Evolutionary conservation across 306 rosid genomes (phyloP).

Genomic region (Geum urbanum): DNA sequence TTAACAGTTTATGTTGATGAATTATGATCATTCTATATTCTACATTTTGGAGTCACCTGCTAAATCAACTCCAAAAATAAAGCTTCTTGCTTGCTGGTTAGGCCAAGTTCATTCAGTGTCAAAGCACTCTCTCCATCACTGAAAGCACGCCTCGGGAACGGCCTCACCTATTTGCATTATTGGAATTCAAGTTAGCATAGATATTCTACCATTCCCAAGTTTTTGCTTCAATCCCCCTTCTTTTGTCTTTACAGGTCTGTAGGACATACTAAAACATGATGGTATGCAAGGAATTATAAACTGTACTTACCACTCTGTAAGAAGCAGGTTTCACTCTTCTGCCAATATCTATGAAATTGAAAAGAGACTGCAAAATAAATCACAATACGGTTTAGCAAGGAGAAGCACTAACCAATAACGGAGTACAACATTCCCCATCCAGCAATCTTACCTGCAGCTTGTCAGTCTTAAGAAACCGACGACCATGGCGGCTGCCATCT

Average conservation of each 20-base stretch:
- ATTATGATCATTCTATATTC: slow-evolving; percentile 34
- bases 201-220: background rate
- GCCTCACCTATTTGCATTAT: slow-evolving; percentile 72
- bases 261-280: slow-evolving; percentile 15
- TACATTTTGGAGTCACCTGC: slow-evolving; percentile 30
- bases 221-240: background rate
- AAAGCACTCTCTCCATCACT: slow-evolving; percentile 59
- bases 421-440: background rate
- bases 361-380: slow-evolving; percentile 58
- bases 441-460: slow-evolving; percentile 62
- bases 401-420: slow-evolving; percentile 6
- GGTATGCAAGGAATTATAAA: background rate
- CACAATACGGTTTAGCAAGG: slow-evolving; percentile 26
- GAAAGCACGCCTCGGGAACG: slow-evolving; percentile 82
- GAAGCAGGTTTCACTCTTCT: slow-evolving; percentile 72
- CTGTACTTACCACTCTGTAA: slow-evolving; percentile 80
- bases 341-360: slow-evolving; percentile 79
- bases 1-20: slow-evolving; percentile 27
- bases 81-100: slow-evolving; percentile 89
- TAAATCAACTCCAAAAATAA: slow-evolving; percentile 75
- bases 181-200: background rate
- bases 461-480: slow-evolving; percentile 80
- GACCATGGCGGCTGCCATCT: slow-evolving; percentile 90
- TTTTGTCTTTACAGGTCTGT: background rate
- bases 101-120: slow-evolving; percentile 65